A percentile compares a stretch with the other conserved stretches of the same genome.
Conservation (phyloP, 2,329 filamentous ascomycete genomes). For the Alternaria metachromatica region DNA sequence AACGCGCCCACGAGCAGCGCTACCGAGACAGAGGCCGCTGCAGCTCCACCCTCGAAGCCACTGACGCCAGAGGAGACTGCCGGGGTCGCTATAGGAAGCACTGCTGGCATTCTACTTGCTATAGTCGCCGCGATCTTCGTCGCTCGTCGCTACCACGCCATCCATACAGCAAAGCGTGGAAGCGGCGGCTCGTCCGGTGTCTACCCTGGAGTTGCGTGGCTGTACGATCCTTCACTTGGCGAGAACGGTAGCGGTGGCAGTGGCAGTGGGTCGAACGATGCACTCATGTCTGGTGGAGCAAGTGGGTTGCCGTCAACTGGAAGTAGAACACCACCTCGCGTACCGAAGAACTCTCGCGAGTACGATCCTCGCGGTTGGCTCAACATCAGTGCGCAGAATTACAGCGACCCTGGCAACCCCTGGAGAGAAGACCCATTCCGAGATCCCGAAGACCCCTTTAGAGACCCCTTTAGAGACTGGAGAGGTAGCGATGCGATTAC, state of each 20-base stretch:
- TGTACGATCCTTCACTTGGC: conserved; percentile 40
- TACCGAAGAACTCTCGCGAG: conserved; percentile 3
- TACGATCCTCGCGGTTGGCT: conserved; percentile 7
- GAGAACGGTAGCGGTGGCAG: background rate
- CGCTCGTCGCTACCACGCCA: conserved; percentile 37
- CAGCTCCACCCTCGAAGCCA: conserved; percentile 20
- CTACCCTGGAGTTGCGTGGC: conserved; percentile 43
- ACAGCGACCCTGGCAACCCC: conserved; percentile 16
- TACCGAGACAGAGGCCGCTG: conserved; percentile 14
- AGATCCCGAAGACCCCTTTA: conserved; percentile 7
- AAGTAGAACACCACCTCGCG: background rate
- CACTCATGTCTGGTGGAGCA: conserved; percentile 34
- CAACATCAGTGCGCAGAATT: conserved; percentile 11
- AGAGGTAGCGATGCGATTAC: conserved; percentile 10
- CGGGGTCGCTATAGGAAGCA: conserved; percentile 44
- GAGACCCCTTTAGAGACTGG: background rate
- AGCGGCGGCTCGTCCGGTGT: conserved; percentile 25
- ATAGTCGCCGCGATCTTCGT: conserved; percentile 43
- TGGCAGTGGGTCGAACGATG: conserved; percentile 21
- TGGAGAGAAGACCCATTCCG: conserved; percentile 5
- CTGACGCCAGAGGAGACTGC: conserved; percentile 42
- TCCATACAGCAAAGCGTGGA: conserved; percentile 26
- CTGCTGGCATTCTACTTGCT: conserved; percentile 42
- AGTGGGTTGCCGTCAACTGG: conserved; percentile 4
- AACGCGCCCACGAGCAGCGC: conserved; percentile 19